These are phyloP conservation scores for Kluyveromyces aestuarii DNA, from an alignment of 805 yeast species.

Conservation along the genomic window DNA sequence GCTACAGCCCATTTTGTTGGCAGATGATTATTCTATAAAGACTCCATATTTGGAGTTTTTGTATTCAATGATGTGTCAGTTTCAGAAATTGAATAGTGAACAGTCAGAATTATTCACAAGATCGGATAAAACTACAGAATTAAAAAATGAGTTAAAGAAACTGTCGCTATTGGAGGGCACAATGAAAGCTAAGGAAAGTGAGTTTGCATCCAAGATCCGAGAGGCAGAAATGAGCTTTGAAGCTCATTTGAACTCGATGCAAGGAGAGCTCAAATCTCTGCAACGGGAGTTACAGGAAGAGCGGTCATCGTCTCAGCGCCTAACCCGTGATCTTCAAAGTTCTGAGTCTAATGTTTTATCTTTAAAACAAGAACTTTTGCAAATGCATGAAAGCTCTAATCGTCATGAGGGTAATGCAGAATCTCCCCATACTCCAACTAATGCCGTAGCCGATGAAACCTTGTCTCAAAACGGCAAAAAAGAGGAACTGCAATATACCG, in stretches of 20 bases:
- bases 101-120: slow-evolving; percentile 27
- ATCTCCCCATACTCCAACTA: not conserved
- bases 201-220: slow-evolving; percentile 1
- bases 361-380: not conserved
- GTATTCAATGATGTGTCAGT: slow-evolving; percentile 69
- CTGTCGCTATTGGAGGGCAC: not conserved
- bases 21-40: slow-evolving; percentile 79
- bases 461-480: not conserved
- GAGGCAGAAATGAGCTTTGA: slow-evolving; percentile 9
- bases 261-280: not conserved
- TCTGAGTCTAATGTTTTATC: not conserved
- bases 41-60: slow-evolving; percentile 87
- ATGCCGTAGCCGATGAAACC: not conserved
- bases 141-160: slow-evolving; percentile 4
- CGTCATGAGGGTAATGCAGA: not conserved
- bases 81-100: slow-evolving; percentile 39
- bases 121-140: slow-evolving; percentile 7
- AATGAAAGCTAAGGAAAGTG: not conserved
- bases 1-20: slow-evolving; percentile 78
- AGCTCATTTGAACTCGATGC: slow-evolving; percentile 4
- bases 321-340: not conserved
- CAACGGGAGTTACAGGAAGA: slow-evolving; percentile 1
- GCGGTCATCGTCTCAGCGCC: not conserved
- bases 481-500: slow-evolving; percentile 1
- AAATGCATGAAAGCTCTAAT: not conserved